A percentile compares a stretch with the other conserved stretches of the same genome.
Conservation (phyloP, 2,329 filamentous ascomycete genomes). For the Fusarium austroafricanum region DNA sequence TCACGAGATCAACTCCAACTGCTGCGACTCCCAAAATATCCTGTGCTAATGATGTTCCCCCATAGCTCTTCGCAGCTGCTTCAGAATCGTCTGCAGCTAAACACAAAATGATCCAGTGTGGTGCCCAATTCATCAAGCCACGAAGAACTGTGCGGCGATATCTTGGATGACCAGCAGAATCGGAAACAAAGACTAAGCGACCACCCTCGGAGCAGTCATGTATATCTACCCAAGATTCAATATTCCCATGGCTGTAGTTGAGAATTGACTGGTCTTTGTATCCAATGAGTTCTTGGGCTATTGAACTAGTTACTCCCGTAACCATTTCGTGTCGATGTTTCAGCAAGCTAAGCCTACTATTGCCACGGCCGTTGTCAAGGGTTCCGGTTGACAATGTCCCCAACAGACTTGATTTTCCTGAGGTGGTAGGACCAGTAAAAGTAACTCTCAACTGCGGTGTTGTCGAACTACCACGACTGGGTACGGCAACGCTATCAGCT, state of each 20-base stretch:
- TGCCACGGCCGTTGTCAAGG: constrained; percentile 91
- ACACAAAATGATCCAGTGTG: constrained; percentile 92
- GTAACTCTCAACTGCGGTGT: constrained; percentile 87
- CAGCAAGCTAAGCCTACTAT: constrained; percentile 86
- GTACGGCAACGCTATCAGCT: constrained; percentile 37
- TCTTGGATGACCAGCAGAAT: constrained; percentile 90
- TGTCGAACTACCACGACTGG: constrained; percentile 61
- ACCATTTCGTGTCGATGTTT: constrained; percentile 94
- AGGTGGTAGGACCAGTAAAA: constrained; percentile 87
- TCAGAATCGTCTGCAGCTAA: constrained; percentile 82
- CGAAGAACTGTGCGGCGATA: constrained; percentile 90
- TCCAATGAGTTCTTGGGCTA: constrained; percentile 92
- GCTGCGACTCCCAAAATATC: constrained; percentile 63
- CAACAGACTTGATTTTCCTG: constrained; percentile 90
- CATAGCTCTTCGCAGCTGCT: constrained; percentile 43
- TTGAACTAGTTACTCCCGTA: constrained; percentile 92
- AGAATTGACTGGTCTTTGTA: constrained; percentile 74
- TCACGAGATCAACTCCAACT: constrained; percentile 75
- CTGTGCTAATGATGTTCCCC: constrained; percentile 61
- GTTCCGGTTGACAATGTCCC: constrained; percentile 89
- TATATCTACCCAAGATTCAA: constrained; percentile 94
- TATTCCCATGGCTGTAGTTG: constrained; percentile 87
- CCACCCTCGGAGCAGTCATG: constrained; percentile 80
- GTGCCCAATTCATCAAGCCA: constrained; percentile 93
- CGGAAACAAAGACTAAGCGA: constrained; percentile 86